phyloP scores from a whole-genome alignment of 768 basidiomycete species.

The Amanita rimosa region DNA sequence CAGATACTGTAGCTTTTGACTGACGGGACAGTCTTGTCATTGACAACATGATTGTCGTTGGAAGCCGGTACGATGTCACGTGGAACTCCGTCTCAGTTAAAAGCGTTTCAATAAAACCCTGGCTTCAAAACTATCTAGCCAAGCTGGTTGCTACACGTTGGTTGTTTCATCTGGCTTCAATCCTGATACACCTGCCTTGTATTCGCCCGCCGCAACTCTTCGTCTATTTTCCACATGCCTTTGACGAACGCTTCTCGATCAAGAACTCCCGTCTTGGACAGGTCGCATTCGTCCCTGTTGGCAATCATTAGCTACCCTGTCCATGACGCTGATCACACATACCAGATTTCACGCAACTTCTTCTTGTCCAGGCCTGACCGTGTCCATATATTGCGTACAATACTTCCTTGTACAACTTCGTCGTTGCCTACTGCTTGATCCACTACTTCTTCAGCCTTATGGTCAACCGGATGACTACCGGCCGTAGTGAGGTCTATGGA shows the following conservation, averaged over 20 bases:
- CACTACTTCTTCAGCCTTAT: constrained; percentile 12
- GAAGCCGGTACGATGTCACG: neutral
- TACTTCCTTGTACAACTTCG: constrained; percentile 42
- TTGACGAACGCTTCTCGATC: constrained; percentile 56
- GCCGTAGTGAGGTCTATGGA: constrained; percentile 57
- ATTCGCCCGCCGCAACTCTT: constrained; percentile 61
- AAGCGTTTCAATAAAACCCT: too few relatives aligned
- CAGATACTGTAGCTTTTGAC: constrained; percentile 16
- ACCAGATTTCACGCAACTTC: constrained; percentile 61
- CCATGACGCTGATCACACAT: constrained; percentile 11
- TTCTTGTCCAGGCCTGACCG: constrained; percentile 42
- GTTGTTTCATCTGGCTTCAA: constrained; percentile 17
- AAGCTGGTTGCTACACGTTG: constrained; percentile 13
- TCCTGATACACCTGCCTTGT: constrained; percentile 11
- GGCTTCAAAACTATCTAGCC: too few relatives aligned
- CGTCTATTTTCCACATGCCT: constrained; percentile 85
- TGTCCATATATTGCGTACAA: constrained; percentile 53
- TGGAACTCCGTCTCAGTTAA: too few relatives aligned
- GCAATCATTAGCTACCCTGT: neutral
- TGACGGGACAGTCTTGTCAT: constrained; percentile 44
- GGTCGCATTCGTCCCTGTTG: constrained; percentile 62
- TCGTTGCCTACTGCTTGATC: constrained; percentile 25
- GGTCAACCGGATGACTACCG: constrained; percentile 13
- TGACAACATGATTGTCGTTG: constrained; percentile 38
- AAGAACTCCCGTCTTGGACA: constrained; percentile 40